Evolutionary conservation across 2,329 filamentous ascomycete genomes (phyloP).

Genomic region (Elsinoe australis): DNA sequence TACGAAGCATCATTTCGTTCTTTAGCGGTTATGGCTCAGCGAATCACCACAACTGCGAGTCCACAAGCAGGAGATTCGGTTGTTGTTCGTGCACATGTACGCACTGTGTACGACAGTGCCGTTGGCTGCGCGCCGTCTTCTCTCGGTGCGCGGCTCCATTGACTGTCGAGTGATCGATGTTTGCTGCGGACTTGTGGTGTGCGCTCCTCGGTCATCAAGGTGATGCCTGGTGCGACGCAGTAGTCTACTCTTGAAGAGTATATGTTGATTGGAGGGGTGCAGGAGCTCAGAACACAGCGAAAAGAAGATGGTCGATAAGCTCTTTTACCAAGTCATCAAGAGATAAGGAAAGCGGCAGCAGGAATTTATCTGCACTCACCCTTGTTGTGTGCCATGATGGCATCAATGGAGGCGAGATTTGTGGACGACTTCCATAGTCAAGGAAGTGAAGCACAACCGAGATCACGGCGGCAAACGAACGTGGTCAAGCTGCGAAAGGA

Average conservation of each 20-base stretch:
- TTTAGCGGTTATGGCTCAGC: constrained; percentile 27
- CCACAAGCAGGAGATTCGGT: not conserved
- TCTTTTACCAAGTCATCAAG: constrained; percentile 61
- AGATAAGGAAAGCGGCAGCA: not conserved
- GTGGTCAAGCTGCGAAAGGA: too few species aligned
- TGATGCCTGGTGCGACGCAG: constrained; percentile 9
- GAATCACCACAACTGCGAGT: not conserved
- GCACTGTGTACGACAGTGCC: constrained; percentile 25
- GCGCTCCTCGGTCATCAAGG: constrained; percentile 4
- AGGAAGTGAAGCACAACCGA: too few species aligned
- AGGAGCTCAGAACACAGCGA: constrained; percentile 11
- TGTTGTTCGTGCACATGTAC: not conserved
- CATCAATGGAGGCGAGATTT: not conserved
- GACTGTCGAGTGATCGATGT: constrained; percentile 20
- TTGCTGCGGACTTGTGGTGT: constrained; percentile 13
- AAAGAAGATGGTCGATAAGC: constrained; percentile 41
- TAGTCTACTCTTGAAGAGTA: not conserved
- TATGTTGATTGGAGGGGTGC: too few species aligned
- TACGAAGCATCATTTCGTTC: constrained; percentile 37
- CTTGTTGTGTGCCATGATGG: not conserved
- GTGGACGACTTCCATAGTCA: too few species aligned
- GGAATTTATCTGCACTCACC: not conserved
- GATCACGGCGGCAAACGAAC: too few species aligned
- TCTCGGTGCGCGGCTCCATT: constrained; percentile 25
- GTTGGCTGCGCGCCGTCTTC: constrained; percentile 23